Evolutionary conservation across 1,139 yeast species (phyloP).

Genomic region (Kodamaea sp.): DNA sequence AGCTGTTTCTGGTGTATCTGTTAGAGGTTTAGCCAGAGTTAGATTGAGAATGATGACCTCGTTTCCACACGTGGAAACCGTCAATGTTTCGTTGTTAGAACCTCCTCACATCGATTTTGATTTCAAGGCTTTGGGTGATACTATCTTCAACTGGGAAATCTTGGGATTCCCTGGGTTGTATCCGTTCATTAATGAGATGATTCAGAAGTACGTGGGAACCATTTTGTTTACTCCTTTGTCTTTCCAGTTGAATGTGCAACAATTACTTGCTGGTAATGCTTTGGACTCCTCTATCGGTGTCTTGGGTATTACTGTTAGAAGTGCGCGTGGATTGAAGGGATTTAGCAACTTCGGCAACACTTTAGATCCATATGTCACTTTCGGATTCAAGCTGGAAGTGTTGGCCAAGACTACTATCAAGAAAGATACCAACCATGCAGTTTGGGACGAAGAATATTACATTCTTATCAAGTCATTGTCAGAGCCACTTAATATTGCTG

Average conservation of each 20-base stretch:
- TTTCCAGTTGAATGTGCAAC: conserved; percentile 89
- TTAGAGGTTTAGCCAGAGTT: conserved; percentile 70
- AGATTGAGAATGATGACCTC: conserved; percentile 86
- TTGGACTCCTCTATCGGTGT: conserved; percentile 85
- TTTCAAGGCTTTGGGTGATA: conserved; percentile 72
- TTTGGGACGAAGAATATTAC: conserved; percentile 79
- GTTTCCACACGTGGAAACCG: conserved; percentile 91
- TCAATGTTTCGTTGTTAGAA: conserved; percentile 79
- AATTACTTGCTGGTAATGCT: conserved; percentile 82
- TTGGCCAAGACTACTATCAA: conserved; percentile 69
- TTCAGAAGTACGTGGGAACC: conserved; percentile 83
- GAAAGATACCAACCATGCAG: conserved; percentile 66
- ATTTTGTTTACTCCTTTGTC: conserved; percentile 86
- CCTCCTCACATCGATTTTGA: conserved; percentile 87
- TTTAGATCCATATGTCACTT: conserved; percentile 84
- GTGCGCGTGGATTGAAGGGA: conserved; percentile 69
- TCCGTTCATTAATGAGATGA: conserved; percentile 80
- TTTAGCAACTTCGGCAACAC: conserved; percentile 73
- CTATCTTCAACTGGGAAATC: conserved; percentile 83
- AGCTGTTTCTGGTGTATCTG: conserved; percentile 60
- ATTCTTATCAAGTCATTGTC: conserved; percentile 73
- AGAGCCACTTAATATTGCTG: conserved; percentile 73
- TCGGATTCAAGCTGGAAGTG: conserved; percentile 58
- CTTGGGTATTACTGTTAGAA: conserved; percentile 63
- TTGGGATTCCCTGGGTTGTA: conserved; percentile 83